Evolutionary conservation across 129 eudicot genomes (phyloP), one percentile per base, ranked within the genome.

Genomic region (Lactuca sativa): DNA sequence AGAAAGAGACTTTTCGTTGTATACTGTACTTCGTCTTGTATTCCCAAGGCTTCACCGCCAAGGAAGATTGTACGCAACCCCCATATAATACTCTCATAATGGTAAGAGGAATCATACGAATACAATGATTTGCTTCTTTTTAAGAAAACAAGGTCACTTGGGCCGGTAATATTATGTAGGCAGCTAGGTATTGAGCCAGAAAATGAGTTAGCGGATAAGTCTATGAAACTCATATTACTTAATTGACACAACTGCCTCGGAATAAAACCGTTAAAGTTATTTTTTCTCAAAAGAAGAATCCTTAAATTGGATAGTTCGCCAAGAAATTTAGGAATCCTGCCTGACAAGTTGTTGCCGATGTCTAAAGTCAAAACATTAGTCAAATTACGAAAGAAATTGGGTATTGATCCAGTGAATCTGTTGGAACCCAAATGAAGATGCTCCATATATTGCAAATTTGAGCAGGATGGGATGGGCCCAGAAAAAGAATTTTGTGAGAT

Each of bases 361-460:
- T 77, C 86, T 32, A 82, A 34, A 56, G 73, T 60, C 43, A 77
- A 67, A 7, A 73, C 41, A 3, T 31, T 14, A 0, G 57, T 5
- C 31, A 59, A 51, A 47, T 58, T 67, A 13, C 47, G 47, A 15
- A 73, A 53, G 1, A 10, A 25, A 37, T n/a, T n/a, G 0, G 82
- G 86, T 56, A 81, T 4, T 3, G 30, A 25, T 51, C 80, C 75
- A 0, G 48, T 62, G 44, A 81, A 60, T 32, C 17, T 59, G 32
- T 82, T 77, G 12, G 61, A 61, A 12, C 66, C 77, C 12, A 77
- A 52, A 47, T 73, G 86, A 30, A 82, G 75, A 54, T 73, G 73
- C 1, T 2, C 1, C 52, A 74, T 4, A 5, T 9, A 3, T 30
- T 47, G 0, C 31, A 7, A 4, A 68, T 64, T 63, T 30, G 10